Base-by-base conservation (phyloP, 768 basidiomycete species). In the Lentinula lateritia region DNA sequence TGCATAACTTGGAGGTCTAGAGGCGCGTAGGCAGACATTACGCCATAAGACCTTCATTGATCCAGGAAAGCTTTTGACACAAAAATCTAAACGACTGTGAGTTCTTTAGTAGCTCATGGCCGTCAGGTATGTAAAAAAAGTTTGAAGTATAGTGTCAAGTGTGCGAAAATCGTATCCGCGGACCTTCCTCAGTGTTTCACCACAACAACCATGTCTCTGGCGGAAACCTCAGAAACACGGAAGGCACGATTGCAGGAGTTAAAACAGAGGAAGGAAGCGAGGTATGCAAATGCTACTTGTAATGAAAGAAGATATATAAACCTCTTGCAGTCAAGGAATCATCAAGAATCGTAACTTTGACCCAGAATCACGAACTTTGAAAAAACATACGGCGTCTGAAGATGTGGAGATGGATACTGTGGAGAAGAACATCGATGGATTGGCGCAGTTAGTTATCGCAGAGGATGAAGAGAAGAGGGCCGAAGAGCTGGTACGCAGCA, bases 281-380 rank as follows among this genome's bases (percentile, higher is more conserved):
- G 82, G 85, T 80, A 61, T 60, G 69, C 71, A 43, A 12, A 39
- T 50, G 34, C 12, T 12, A 20, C 15, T 55, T 23, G 20, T 34
- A 34, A 20, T 35, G 32, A 34, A 38, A 34, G 36, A 15, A 6
- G 28, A 7, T 45, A 34, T 53, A 42, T 18, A 41, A 43, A 32
- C 42, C 48, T 68, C 48, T 54, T 67, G 35, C 68, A 72, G 75
- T 48, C 81, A 80, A 65, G 76, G 85, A 12, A 69, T 87, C 56
- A 75, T 93, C 36, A 83, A 84, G 66, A 83, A 76, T 65, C 85
- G 96, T 39, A 95, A 95, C 69, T 98, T 91, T 72, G 96, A 98
- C 74, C 93, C 94, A 1, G 86, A 87, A 66, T 91, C 93, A 34
- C 85, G 90, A 62, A 90, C 88, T 56, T 73, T 90, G 66, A 84